Conservation (phyloP, 257 asterid species). For the Primulina tabacum region DNA sequence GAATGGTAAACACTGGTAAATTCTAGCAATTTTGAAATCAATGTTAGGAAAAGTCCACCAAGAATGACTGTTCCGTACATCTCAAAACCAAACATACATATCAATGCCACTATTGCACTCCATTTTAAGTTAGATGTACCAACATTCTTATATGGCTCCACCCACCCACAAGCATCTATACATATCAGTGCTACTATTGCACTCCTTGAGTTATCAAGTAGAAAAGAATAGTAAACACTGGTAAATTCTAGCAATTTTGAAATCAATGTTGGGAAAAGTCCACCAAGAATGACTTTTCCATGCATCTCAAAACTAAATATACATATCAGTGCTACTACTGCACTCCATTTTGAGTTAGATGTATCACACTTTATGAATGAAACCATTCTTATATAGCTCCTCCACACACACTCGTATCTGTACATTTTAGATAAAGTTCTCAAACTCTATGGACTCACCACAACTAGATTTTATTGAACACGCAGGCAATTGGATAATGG, state of each 20-base stretch:
- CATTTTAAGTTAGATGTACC: not conserved
- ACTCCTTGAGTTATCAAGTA: not conserved
- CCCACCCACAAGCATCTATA: not conserved
- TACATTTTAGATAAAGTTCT: not conserved
- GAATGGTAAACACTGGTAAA: not conserved
- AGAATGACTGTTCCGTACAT: too few relatives aligned
- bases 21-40: too few relatives aligned
- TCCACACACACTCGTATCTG: not conserved
- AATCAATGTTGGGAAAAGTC: too few relatives aligned
- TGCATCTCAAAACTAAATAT: too few relatives aligned
- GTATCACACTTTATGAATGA: too few relatives aligned
- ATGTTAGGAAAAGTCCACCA: too few relatives aligned
- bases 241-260: too few relatives aligned
- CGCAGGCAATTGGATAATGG: not conserved
- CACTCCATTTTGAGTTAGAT: not conserved
- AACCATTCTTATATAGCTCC: too few relatives aligned
- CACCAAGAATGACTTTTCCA: too few relatives aligned
- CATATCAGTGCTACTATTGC: too few relatives aligned
- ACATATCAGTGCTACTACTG: not conserved
- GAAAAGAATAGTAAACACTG: not conserved
- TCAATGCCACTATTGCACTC: not conserved
- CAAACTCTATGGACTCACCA: not conserved
- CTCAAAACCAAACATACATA: not conserved
- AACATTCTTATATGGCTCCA: not conserved
- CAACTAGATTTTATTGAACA: constrained; percentile 1